Evolutionary conservation across 169 alveolate species (phyloP).

Genomic region (Cryptosporidium ubiquitum): DNA sequence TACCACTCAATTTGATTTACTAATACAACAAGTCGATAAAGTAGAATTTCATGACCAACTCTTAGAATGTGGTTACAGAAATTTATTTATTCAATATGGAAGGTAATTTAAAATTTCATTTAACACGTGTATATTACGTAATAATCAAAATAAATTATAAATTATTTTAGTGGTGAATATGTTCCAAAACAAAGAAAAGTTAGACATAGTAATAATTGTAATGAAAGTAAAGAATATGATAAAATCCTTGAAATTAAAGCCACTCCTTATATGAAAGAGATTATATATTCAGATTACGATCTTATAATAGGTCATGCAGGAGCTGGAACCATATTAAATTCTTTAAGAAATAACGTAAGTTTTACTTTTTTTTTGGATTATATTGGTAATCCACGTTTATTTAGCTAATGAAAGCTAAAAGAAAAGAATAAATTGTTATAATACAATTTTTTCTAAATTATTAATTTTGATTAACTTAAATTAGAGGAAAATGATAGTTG

Average conservation of each 20-base stretch:
- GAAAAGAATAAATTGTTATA: not conserved
- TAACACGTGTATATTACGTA: not conserved
- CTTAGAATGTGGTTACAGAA: slow-evolving; percentile 22
- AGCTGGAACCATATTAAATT: slow-evolving; percentile 82
- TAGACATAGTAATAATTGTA: not conserved
- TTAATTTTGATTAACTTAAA: not conserved
- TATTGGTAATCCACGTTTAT: not conserved
- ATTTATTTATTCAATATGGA: slow-evolving; percentile 63
- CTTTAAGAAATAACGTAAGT: slow-evolving; percentile 78
- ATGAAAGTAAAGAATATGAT: not conserved
- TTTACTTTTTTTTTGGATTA: not conserved
- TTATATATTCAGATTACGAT: slow-evolving; percentile 57
- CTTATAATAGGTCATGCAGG: slow-evolving; percentile 84
- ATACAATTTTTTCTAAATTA: not conserved
- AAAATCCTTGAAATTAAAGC: slow-evolving; percentile 8
- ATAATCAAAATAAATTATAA: not conserved
- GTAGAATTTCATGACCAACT: slow-evolving; percentile 63
- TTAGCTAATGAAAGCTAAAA: not conserved
- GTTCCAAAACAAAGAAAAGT: slow-evolving; percentile 12
- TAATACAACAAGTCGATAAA: slow-evolving; percentile 78
- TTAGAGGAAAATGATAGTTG: slow-evolving; percentile 80
- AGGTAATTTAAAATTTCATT: slow-evolving; percentile 41
- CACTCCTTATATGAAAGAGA: slow-evolving; percentile 16
- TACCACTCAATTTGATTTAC: slow-evolving; percentile 81
- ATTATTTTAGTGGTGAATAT: slow-evolving; percentile 52